These are phyloP conservation scores for Vitis rotundifolia DNA, from an alignment of 164 flowering plant species.

Conservation along the genomic window DNA sequence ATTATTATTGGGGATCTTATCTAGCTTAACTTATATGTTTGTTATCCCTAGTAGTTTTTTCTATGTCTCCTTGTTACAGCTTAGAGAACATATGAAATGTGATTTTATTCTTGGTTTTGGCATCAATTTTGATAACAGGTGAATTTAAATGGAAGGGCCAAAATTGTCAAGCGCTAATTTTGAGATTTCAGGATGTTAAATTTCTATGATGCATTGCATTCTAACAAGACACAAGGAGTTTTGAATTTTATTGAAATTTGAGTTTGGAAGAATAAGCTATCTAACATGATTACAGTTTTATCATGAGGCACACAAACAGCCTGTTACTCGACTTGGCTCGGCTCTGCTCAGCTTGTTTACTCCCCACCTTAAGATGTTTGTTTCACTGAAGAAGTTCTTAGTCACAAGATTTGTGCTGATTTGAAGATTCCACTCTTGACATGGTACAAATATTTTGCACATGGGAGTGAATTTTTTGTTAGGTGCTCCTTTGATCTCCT, in stretches of 20 bases:
- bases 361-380: slow-evolving; percentile 3
- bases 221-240: neutral
- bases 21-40: too few species aligned
- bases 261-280: neutral
- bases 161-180: too few species aligned
- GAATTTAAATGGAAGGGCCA: too few species aligned
- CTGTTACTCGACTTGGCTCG: neutral
- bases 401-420: slow-evolving; percentile 6
- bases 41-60: too few species aligned
- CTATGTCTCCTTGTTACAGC: too few species aligned
- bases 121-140: too few species aligned
- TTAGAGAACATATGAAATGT: too few species aligned
- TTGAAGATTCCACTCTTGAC: neutral
- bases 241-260: neutral
- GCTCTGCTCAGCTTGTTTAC: neutral
- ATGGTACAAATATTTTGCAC: neutral
- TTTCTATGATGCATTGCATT: neutral
- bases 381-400: slow-evolving; percentile 3
- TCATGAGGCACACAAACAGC: neutral
- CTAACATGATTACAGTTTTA: neutral
- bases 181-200: too few species aligned
- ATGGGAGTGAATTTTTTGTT: neutral
- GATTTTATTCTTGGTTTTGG: too few species aligned
- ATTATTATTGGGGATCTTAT: too few species aligned
- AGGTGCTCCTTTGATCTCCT: neutral